Evolutionary conservation across 495 filamentous ascomycete species (phyloP), one percentile per base, ranked within the genome.

Genomic region (Penicillium bialowiezense): DNA sequence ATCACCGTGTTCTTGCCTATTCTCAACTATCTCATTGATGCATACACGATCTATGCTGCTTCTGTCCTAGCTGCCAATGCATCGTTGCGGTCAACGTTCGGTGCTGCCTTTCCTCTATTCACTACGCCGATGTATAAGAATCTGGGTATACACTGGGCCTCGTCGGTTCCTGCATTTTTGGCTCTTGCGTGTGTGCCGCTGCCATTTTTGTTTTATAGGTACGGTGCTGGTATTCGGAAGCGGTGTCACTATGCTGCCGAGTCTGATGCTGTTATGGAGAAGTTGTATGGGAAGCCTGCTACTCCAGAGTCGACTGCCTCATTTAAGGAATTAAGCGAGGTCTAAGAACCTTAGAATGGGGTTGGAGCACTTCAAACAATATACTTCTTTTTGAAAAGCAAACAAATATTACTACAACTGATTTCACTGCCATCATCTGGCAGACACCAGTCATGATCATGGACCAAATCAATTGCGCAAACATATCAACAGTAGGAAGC

Each of bases 91-190:
- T 79, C 75, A 0, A 32, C 74, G 0, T 88, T 90, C 53, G 88
- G 88, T 40, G 81, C 85, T 29, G 83, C 77, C 0, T 91, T 93
- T 65, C 89, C 88, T 0, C 72, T 93, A 0, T 91, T 93, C 69
- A 91, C 88, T 0, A 80, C 77, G 0, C 68, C 83, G 41, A 86
- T 91, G 84, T 91, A 88, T 64, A 20, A 68, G 4, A 75, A 81
- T 55, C 73, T 92, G 0, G 87, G 88, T 39, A 81, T 85, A 42
- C 85, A 90, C 67, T 90, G 87, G 88, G 88, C 86, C 1, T 84
- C 78, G 13, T 80, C 79, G 0, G 74, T 92, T 38, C 86, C 87
- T 0, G 88, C 85, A 0, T 90, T 91, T 64, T 67, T 91, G 4
- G 76, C 85, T 1, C 57, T 90, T 7, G 72, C 66, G 6, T 90